These are phyloP conservation scores for Daldinia sp. DNA, from an alignment of 2,329 filamentous ascomycete species.

Conservation along the genomic window DNA sequence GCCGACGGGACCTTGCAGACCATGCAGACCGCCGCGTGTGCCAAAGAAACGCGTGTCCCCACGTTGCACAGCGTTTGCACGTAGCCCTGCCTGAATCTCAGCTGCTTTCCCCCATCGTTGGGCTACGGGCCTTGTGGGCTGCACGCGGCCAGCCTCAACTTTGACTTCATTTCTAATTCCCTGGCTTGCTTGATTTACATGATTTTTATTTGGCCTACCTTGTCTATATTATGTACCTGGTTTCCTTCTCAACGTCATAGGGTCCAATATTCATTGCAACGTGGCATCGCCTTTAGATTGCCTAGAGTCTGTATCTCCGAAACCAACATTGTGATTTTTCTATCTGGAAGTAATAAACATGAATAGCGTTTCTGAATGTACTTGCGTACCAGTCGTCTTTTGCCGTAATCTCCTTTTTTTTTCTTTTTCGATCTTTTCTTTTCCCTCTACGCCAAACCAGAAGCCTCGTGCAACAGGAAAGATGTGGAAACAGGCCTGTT, in stretches of 20 bases:
- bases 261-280: slow-evolving; percentile 26
- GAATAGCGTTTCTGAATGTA: slow-evolving; percentile 29
- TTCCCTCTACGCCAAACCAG: slow-evolving; percentile 24
- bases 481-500: slow-evolving; percentile 2
- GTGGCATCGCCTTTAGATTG: slow-evolving; percentile 23
- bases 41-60: slow-evolving; percentile 33
- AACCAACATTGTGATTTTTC: slow-evolving; percentile 23
- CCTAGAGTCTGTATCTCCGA: slow-evolving; percentile 13
- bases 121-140: too few relatives aligned
- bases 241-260: slow-evolving; percentile 6
- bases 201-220: not conserved
- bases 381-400: slow-evolving; percentile 35
- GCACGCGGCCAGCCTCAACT: slow-evolving; percentile 38
- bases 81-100: slow-evolving; percentile 40
- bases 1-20: slow-evolving; percentile 45
- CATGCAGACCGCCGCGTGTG: slow-evolving; percentile 41
- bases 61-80: slow-evolving; percentile 41
- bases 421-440: not conserved
- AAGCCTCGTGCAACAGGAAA: slow-evolving; percentile 21
- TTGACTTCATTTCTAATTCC: slow-evolving; percentile 36
- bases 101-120: slow-evolving; percentile 27
- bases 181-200: slow-evolving; percentile 2
- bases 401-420: slow-evolving; percentile 27
- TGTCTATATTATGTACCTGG: too few relatives aligned
- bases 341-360: slow-evolving; percentile 30